Evolutionary conservation across 139 green algal genomes (phyloP).

Genomic region (Diplosphaera chodatii): DNA sequence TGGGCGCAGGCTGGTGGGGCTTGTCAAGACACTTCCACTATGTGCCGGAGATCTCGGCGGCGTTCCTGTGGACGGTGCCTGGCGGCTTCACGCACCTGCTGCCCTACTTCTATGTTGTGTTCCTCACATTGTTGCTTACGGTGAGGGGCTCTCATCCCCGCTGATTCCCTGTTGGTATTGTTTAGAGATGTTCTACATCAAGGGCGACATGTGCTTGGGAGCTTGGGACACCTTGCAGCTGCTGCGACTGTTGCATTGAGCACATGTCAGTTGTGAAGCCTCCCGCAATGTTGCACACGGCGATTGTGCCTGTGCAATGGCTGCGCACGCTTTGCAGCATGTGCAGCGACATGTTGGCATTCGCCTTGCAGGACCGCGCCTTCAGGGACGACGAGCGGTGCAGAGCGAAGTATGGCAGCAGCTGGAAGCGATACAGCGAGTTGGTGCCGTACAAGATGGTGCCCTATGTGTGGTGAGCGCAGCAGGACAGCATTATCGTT

Average conservation of each 20-base stretch:
- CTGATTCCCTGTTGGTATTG: too few relatives aligned
- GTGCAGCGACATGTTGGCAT: too few relatives aligned
- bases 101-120: slow-evolving; percentile 66
- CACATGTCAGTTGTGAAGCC: too few relatives aligned
- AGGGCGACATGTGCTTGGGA: too few relatives aligned
- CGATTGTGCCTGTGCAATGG: too few relatives aligned
- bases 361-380: slow-evolving; percentile 37
- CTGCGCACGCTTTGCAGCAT: too few relatives aligned
- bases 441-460: slow-evolving; percentile 59
- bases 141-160: too few relatives aligned
- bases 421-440: slow-evolving; percentile 57
- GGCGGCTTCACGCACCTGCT: slow-evolving; percentile 25
- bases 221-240: too few relatives aligned
- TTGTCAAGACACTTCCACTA: slow-evolving; percentile 77
- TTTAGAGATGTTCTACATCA: too few relatives aligned
- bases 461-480: slow-evolving; percentile 43
- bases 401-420: slow-evolving; percentile 57
- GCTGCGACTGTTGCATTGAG: too few relatives aligned
- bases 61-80: slow-evolving; percentile 61
- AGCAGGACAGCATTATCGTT: too few relatives aligned
- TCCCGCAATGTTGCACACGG: too few relatives aligned
- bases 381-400: slow-evolving; percentile 61
- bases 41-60: slow-evolving; percentile 64
- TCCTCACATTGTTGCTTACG: slow-evolving; percentile 54
- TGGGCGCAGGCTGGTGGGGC: slow-evolving; percentile 53